These are phyloP conservation scores for Ceratocystis lukuohia DNA, from an alignment of 2,329 filamentous ascomycete genomes.

Conservation along the genomic window DNA sequence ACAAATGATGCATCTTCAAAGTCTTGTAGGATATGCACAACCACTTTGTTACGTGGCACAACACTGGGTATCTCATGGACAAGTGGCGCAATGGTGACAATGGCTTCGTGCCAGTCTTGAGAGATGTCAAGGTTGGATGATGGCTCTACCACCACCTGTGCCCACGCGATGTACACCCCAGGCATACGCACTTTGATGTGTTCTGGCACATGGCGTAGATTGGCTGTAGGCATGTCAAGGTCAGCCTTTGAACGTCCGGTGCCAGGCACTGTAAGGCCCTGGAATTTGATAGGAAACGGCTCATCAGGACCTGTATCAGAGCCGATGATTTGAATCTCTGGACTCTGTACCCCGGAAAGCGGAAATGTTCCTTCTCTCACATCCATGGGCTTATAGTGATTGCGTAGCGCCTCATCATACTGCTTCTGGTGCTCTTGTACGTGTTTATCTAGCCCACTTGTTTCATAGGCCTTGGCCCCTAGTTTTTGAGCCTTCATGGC, in stretches of 20 bases:
- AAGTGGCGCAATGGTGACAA: slow-evolving; percentile 43
- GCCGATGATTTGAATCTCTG: slow-evolving; percentile 29
- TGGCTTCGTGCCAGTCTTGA: slow-evolving; percentile 42
- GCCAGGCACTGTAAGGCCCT: slow-evolving; percentile 35
- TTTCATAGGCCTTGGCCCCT: slow-evolving; percentile 26
- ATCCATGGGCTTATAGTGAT: slow-evolving; percentile 7
- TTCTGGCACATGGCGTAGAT: slow-evolving; percentile 38
- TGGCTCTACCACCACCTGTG: slow-evolving; percentile 29
- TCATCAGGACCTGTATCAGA: slow-evolving; percentile 37
- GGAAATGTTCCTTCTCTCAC: not conserved
- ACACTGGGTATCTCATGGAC: slow-evolving; percentile 35
- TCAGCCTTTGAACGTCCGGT: slow-evolving; percentile 30
- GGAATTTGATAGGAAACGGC: slow-evolving; percentile 42
- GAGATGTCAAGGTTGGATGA: slow-evolving; percentile 7
- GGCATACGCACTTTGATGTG: slow-evolving; percentile 40
- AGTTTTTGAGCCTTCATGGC: slow-evolving; percentile 24
- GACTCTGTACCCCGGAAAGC: not conserved
- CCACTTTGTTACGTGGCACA: slow-evolving; percentile 37
- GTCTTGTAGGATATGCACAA: slow-evolving; percentile 41
- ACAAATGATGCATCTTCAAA: slow-evolving; percentile 33
- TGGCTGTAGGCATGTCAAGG: slow-evolving; percentile 40
- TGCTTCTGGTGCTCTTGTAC: slow-evolving; percentile 24
- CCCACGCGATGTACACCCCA: slow-evolving; percentile 56
- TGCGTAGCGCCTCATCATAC: slow-evolving; percentile 21
- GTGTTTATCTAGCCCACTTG: slow-evolving; percentile 22